phyloP scores from a whole-genome alignment of 2,329 filamentous ascomycete genomes.

The Clonostachys solani region DNA sequence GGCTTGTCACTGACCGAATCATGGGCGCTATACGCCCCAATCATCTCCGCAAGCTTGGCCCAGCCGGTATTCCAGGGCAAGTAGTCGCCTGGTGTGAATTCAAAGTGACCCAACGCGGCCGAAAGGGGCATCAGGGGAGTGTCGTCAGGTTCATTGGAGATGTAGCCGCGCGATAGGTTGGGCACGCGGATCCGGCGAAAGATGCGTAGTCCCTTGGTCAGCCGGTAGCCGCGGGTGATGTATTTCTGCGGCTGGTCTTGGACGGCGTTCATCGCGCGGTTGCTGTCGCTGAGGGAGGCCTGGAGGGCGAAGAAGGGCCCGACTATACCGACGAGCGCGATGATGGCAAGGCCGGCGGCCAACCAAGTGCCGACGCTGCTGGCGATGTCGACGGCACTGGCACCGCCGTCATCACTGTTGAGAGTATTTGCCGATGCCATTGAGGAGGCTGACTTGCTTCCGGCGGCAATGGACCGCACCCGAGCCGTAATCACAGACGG shows the following conservation, averaged over 20 bases:
- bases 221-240: not conserved
- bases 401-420: too few species aligned
- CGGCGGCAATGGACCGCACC: too few species aligned
- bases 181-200: not conserved
- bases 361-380: constrained; percentile 1
- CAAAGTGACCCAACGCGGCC: too few species aligned
- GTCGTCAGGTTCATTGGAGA: constrained; percentile 2
- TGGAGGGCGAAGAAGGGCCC: not conserved
- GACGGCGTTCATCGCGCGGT: constrained; percentile 3
- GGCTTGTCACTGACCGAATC: too few species aligned
- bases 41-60: too few species aligned
- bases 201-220: not conserved
- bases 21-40: too few species aligned
- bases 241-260: not conserved
- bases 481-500: too few species aligned
- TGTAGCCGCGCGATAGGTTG: constrained; percentile 1
- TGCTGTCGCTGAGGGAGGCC: not conserved
- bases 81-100: too few species aligned
- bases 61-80: too few species aligned
- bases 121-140: not conserved
- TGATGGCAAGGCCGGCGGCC: not conserved
- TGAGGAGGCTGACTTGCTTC: too few species aligned
- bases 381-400: not conserved
- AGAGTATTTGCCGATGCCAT: too few species aligned
- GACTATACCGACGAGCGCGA: constrained; percentile 1